Percentiles rank a stretch among this genome's conserved stretches.
phyloP scores from a whole-genome alignment of 768 basidiomycete genomes.

The Ramaria sp. region DNA sequence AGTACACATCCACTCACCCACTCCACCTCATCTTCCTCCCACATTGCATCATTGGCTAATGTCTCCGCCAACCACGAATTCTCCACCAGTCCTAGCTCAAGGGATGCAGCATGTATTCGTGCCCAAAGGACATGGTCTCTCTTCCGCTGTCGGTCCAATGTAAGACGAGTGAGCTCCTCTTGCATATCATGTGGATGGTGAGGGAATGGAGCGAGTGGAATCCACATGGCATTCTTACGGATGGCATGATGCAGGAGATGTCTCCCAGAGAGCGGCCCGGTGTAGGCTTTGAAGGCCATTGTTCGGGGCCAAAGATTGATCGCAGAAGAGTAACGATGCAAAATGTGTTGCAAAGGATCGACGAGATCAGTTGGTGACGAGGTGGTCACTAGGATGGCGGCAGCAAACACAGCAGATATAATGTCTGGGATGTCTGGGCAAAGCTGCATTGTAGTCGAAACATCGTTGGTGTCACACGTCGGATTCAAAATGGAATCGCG shows the following conservation, averaged over 20 bases:
- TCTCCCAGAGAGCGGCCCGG: slow-evolving; percentile 45
- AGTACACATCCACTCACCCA: slow-evolving; percentile 59
- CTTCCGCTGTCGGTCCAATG: slow-evolving; percentile 44
- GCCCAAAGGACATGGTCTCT: slow-evolving; percentile 63
- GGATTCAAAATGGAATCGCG: slow-evolving; percentile 7
- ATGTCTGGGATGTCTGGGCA: slow-evolving; percentile 5
- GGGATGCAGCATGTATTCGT: slow-evolving; percentile 51
- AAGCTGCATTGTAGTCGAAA: slow-evolving; percentile 3
- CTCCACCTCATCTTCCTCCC: slow-evolving; percentile 57
- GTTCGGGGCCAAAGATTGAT: slow-evolving; percentile 3
- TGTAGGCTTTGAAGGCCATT: slow-evolving; percentile 7
- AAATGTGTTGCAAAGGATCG: slow-evolving; percentile 4
- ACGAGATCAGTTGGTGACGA: background rate
- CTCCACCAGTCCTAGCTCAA: slow-evolving; percentile 45
- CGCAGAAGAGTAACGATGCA: slow-evolving; percentile 5
- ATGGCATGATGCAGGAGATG: slow-evolving; percentile 50
- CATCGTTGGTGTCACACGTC: background rate
- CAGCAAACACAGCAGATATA: background rate
- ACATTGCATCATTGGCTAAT: slow-evolving; percentile 54
- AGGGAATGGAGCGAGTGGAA: slow-evolving; percentile 16
- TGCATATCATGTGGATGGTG: slow-evolving; percentile 21
- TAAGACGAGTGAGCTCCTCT: slow-evolving; percentile 56
- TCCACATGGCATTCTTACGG: slow-evolving; percentile 47
- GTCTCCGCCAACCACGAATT: slow-evolving; percentile 36
- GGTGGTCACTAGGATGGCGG: background rate